Conservation (phyloP, 441 rosid genomes). For the Bruguiera hainesii region DNA sequence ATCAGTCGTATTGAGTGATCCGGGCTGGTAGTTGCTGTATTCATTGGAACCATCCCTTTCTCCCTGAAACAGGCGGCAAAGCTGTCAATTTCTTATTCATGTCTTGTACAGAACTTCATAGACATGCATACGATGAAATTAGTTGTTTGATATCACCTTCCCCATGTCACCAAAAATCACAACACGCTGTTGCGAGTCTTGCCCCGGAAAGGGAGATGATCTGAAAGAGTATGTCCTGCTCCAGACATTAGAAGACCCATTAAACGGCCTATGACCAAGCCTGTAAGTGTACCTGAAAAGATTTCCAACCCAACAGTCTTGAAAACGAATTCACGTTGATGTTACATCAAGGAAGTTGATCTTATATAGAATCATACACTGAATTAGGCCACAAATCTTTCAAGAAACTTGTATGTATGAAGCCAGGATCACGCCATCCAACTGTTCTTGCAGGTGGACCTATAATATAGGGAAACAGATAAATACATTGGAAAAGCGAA, state of each 20-base stretch:
- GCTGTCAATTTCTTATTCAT: neutral
- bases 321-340: neutral
- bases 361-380: neutral
- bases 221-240: constrained; percentile 31
- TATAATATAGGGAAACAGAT: neutral
- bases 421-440: constrained; percentile 1
- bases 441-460: neutral
- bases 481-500: too few species aligned
- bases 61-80: neutral
- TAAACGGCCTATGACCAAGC: constrained; percentile 32
- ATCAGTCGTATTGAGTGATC: constrained; percentile 75
- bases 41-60: constrained; percentile 25
- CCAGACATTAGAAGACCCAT: neutral
- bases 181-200: constrained; percentile 38
- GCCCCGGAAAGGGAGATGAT: constrained; percentile 45
- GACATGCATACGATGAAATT: neutral
- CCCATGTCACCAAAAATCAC: constrained; percentile 47
- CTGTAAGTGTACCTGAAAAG: constrained; percentile 34
- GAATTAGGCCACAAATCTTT: neutral
- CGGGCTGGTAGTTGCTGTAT: constrained; percentile 75
- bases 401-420: neutral
- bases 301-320: neutral
- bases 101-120: neutral
- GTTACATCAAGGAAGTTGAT: neutral
- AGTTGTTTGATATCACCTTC: constrained; percentile 27